phyloP scores from a whole-genome alignment of 768 basidiomycete genomes.

The Phallus indusiatus region DNA sequence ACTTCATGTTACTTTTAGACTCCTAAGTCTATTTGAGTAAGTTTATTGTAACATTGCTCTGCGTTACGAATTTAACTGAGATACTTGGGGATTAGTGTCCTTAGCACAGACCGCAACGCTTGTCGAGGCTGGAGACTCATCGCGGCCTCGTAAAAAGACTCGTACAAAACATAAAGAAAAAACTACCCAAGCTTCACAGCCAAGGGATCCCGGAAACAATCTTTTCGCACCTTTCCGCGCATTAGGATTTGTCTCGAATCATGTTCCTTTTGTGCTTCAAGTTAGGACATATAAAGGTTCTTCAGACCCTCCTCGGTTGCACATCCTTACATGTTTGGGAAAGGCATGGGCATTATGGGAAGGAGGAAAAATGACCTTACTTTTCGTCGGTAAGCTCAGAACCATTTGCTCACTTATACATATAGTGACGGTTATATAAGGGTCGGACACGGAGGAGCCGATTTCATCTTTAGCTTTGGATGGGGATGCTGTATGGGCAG shows the following conservation, averaged over 20 bases:
- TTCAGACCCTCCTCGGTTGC: conserved; percentile 72
- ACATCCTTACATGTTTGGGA: conserved; percentile 81
- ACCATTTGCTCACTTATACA: neutral
- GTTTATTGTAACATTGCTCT: neutral
- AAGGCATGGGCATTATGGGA: conserved; percentile 95
- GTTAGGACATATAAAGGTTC: conserved; percentile 77
- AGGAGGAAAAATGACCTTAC: conserved; percentile 80
- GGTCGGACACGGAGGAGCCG: conserved; percentile 66
- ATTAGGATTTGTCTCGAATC: conserved; percentile 88
- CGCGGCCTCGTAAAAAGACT: conserved; percentile 10
- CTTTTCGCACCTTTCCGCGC: conserved; percentile 93
- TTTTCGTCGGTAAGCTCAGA: conserved; percentile 79
- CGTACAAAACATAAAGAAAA: conserved; percentile 7
- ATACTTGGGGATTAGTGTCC: neutral
- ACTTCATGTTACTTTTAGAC: neutral
- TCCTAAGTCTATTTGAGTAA: too few relatives aligned
- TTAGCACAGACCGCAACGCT: neutral
- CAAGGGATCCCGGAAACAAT: neutral
- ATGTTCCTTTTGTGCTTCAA: conserved; percentile 83
- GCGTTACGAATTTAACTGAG: neutral
- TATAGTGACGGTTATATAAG: conserved; percentile 30
- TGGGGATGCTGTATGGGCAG: conserved; percentile 77
- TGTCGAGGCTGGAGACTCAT: neutral
- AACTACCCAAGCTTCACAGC: conserved; percentile 7
- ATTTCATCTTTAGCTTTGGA: conserved; percentile 77